These are phyloP conservation scores for Globisporangium takayamanum DNA, from an alignment of 352 stramenopile species.

Conservation along the genomic window DNA sequence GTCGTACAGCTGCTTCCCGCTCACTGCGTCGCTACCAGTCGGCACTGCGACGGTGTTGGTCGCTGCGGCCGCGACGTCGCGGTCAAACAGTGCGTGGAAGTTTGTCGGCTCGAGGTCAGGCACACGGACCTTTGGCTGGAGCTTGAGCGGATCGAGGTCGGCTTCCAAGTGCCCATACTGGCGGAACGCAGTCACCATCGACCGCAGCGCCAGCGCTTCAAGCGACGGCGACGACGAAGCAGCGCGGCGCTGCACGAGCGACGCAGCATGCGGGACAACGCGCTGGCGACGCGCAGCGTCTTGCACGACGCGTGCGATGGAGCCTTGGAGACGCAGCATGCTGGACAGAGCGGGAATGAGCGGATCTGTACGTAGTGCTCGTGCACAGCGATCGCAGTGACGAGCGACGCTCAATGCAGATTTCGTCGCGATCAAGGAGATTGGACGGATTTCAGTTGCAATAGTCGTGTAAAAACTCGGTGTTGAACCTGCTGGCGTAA, in stretches of 20 bases:
- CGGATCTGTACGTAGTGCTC: background rate
- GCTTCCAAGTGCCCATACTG: conserved; percentile 73
- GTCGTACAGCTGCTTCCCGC: conserved; percentile 50
- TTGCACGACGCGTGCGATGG: conserved; percentile 21
- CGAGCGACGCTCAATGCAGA: too few relatives aligned
- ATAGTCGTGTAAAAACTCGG: too few relatives aligned
- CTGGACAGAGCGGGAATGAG: background rate
- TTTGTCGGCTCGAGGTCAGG: conserved; percentile 29
- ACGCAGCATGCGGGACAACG: background rate
- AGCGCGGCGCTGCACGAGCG: background rate
- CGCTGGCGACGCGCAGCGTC: conserved; percentile 11
- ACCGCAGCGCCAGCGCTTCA: conserved; percentile 52
- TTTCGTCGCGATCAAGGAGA: too few relatives aligned
- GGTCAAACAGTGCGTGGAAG: conserved; percentile 48
- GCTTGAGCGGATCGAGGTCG: conserved; percentile 53
- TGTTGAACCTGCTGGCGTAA: background rate
- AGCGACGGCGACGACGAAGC: conserved; percentile 36
- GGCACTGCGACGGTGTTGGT: conserved; percentile 21
- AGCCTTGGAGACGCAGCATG: conserved; percentile 60
- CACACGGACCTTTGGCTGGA: conserved; percentile 31
- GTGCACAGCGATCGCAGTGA: background rate
- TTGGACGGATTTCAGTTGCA: too few relatives aligned
- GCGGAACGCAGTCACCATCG: conserved; percentile 68
- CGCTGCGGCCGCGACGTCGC: conserved; percentile 9
- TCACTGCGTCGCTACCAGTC: conserved; percentile 4